Percentiles rank a stretch among this genome's conserved stretches.
Conservation (phyloP, 2,329 filamentous ascomycete genomes). For the Davidsoniella virescens region DNA sequence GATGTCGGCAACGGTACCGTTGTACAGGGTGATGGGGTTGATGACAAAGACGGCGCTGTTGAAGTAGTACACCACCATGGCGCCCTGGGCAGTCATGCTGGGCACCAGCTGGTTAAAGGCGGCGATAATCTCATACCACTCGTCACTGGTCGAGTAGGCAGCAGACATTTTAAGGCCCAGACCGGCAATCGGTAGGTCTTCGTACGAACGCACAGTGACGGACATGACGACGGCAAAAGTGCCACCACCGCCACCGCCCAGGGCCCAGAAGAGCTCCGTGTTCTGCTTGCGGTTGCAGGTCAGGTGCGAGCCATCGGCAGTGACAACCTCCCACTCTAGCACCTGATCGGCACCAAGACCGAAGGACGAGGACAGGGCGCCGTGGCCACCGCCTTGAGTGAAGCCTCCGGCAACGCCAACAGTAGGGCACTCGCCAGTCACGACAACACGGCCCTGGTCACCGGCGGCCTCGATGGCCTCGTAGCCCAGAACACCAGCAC, state of each 20-base stretch:
- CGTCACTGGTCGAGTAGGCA: slow-evolving; percentile 19
- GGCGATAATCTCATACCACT: slow-evolving; percentile 32
- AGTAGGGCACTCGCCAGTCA: slow-evolving; percentile 37
- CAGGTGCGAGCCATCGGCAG: slow-evolving; percentile 30
- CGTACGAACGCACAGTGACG: slow-evolving; percentile 36
- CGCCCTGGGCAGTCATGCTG: slow-evolving; percentile 31
- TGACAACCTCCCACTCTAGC: slow-evolving; percentile 40
- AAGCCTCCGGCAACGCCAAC: slow-evolving; percentile 45
- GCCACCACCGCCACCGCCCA: slow-evolving; percentile 42
- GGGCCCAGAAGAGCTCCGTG: slow-evolving; percentile 46
- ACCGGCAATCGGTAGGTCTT: slow-evolving; percentile 26
- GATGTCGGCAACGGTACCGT: slow-evolving; percentile 27
- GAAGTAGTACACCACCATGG: slow-evolving; percentile 32
- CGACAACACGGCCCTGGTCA: slow-evolving; percentile 28
- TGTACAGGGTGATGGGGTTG: slow-evolving; percentile 29
- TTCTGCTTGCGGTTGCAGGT: slow-evolving; percentile 31
- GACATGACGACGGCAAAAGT: slow-evolving; percentile 41
- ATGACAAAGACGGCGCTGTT: slow-evolving; percentile 31
- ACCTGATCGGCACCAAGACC: slow-evolving; percentile 45
- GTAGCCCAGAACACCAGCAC: slow-evolving; percentile 34
- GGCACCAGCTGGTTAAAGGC: slow-evolving; percentile 27
- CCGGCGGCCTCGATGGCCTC: slow-evolving; percentile 36
- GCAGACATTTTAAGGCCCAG: slow-evolving; percentile 27
- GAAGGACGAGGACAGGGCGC: slow-evolving; percentile 32
- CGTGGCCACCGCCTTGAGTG: slow-evolving; percentile 43